phyloP scores from a whole-genome alignment of 331 rosid genomes.

The Pyrus hybrid region DNA sequence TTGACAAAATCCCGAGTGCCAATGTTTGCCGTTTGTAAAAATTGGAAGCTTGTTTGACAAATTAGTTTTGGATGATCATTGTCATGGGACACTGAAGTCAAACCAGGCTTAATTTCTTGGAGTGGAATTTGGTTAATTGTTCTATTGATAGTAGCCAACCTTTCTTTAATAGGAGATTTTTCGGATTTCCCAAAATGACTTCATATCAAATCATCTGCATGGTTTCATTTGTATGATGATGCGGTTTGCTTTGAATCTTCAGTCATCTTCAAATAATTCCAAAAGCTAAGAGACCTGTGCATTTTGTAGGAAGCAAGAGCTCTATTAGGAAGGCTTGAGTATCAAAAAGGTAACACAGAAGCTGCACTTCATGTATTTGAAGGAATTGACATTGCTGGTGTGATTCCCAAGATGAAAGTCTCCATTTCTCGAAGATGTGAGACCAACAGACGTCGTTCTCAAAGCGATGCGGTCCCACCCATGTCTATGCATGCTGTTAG shows the following conservation, averaged over 20 bases:
- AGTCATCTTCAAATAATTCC: background rate
- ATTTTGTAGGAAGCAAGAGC: conserved; percentile 87
- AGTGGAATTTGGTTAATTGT: background rate
- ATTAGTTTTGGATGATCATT: background rate
- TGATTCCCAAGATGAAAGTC: conserved; percentile 57
- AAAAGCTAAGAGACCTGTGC: conserved; percentile 11
- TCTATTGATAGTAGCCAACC: background rate
- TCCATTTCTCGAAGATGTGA: conserved; percentile 62
- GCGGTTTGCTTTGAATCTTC: background rate
- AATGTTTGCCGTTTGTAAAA: background rate
- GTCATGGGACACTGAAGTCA: background rate
- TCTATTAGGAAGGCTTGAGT: conserved; percentile 90
- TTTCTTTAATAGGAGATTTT: background rate
- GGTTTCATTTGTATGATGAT: background rate
- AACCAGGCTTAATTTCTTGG: background rate
- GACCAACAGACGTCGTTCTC: conserved; percentile 42
- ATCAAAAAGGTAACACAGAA: conserved; percentile 76
- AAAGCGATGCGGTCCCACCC: conserved; percentile 46
- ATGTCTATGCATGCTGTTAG: conserved; percentile 91
- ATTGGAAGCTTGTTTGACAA: background rate
- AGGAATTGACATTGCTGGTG: conserved; percentile 79
- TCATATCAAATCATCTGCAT: background rate
- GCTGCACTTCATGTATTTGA: conserved; percentile 94
- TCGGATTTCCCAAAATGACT: background rate
- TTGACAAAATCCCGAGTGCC: background rate